A percentile compares a stretch with the other conserved stretches of the same genome.
phyloP scores from a whole-genome alignment of 2,329 filamentous ascomycete genomes.

The Bertia moriformis region DNA sequence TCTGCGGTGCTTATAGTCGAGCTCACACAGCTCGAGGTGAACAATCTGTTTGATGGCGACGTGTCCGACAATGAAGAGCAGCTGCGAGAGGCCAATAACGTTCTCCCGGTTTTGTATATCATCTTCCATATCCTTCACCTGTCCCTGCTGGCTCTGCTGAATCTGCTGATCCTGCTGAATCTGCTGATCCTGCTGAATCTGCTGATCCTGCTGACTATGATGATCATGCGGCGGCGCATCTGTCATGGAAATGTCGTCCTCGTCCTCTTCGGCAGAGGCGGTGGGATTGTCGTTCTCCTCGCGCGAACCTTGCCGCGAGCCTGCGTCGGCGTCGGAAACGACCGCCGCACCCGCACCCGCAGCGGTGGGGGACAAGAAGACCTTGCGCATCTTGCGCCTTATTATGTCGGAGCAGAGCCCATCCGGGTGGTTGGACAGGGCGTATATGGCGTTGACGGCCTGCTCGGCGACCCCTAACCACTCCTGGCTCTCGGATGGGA shows the following conservation, averaged over 20 bases:
- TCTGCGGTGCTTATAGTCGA: conserved; percentile 94
- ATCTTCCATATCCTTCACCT: conserved; percentile 3
- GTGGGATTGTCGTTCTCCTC: too few relatives aligned
- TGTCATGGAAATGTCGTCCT: conserved; percentile 13
- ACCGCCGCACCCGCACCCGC: not conserved
- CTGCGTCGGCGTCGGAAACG: not conserved
- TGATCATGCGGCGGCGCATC: conserved; percentile 12
- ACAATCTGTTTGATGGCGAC: conserved; percentile 98
- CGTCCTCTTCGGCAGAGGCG: too few relatives aligned
- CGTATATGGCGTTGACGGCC: conserved; percentile 88
- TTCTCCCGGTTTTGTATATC: conserved; percentile 44
- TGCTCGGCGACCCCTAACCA: conserved; percentile 95
- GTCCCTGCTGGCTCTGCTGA: too few relatives aligned
- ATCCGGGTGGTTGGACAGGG: conserved; percentile 85
- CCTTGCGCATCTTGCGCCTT: conserved; percentile 68
- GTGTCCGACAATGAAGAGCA: conserved; percentile 89
- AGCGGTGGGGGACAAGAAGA: too few relatives aligned
- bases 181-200: too few relatives aligned
- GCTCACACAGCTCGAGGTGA: conserved; percentile 89
- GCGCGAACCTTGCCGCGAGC: not conserved
- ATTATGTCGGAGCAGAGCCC: conserved; percentile 83
- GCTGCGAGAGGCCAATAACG: conserved; percentile 68
- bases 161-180: too few relatives aligned
- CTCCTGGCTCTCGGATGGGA: conserved; percentile 79
- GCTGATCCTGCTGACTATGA: conserved; percentile 3